Percentiles rank a stretch among this genome's conserved stretches.
phyloP scores from a whole-genome alignment of 371 early-diverging fungal genomes.

The Circinella umbellata region DNA sequence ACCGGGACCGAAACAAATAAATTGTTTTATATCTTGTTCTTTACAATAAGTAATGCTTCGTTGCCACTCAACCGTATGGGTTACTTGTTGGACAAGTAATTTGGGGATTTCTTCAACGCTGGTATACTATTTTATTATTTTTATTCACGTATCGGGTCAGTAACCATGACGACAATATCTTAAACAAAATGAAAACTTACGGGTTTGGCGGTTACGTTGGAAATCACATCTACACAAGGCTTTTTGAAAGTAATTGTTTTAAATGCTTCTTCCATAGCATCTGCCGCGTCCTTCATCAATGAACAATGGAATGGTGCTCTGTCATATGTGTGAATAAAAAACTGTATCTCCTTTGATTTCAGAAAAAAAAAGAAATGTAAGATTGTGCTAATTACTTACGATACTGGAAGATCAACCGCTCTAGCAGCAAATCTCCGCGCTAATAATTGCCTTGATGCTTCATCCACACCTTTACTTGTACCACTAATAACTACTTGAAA shows the following conservation, averaged over 20 bases:
- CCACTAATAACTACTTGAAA: conserved; percentile 92
- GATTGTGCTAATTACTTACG: conserved; percentile 51
- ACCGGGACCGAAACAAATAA: conserved; percentile 87
- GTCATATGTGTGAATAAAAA: neutral
- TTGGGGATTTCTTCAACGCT: conserved; percentile 66
- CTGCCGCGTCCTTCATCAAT: conserved; percentile 87
- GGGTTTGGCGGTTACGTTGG: conserved; percentile 90
- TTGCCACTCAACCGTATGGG: conserved; percentile 90
- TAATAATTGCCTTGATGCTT: conserved; percentile 82
- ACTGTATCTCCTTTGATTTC: no score
- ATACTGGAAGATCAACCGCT: conserved; percentile 90
- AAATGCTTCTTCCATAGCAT: conserved; percentile 75
- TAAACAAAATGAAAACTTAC: conserved; percentile 44
- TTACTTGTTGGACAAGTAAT: conserved; percentile 81
- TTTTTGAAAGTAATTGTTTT: conserved; percentile 58
- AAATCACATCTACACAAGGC: conserved; percentile 81
- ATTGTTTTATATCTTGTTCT: conserved; percentile 77
- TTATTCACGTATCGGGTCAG: no score
- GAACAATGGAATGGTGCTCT: conserved; percentile 94
- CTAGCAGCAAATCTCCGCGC: conserved; percentile 80
- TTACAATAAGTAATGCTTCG: conserved; percentile 82
- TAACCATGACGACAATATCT: no score
- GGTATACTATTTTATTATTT: conserved; percentile 26
- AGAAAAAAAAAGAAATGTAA: no score
- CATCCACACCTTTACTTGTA: conserved; percentile 84